Evolutionary conservation across 768 basidiomycete genomes (phyloP).

Genomic region (Tephrocybe rancida): DNA sequence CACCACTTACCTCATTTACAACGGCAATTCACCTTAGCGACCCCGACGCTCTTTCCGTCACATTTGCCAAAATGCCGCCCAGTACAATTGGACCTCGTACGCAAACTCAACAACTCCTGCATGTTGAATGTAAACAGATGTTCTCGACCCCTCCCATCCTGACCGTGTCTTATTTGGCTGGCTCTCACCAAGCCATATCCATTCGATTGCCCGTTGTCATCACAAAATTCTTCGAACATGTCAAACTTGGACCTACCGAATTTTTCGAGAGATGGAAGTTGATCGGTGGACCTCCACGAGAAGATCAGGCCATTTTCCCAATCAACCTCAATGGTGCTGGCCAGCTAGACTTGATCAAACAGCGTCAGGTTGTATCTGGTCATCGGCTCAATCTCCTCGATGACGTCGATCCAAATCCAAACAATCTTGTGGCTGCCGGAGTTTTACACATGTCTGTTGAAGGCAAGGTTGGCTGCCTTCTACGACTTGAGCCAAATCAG

Average conservation of each 20-base stretch:
- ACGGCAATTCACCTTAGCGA: constrained; percentile 76
- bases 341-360: constrained; percentile 72
- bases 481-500: constrained; percentile 92
- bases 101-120: constrained; percentile 91
- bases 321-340: constrained; percentile 68
- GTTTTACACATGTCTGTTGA: constrained; percentile 89
- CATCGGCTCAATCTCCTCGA: constrained; percentile 76
- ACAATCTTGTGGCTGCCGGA: constrained; percentile 93
- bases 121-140: constrained; percentile 91
- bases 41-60: constrained; percentile 73
- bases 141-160: constrained; percentile 81
- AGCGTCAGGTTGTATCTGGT: constrained; percentile 79
- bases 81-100: constrained; percentile 78
- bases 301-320: constrained; percentile 87
- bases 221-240: constrained; percentile 93
- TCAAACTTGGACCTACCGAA: constrained; percentile 77
- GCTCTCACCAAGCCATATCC: constrained; percentile 85
- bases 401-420: constrained; percentile 92
- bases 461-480: constrained; percentile 94
- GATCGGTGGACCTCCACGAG: constrained; percentile 93
- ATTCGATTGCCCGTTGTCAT: constrained; percentile 85
- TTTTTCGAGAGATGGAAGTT: constrained; percentile 99
- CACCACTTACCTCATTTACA: constrained; percentile 90
- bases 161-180: constrained; percentile 88
- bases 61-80: constrained; percentile 90